Evolutionary conservation across 805 yeast genomes (phyloP).

Genomic region (Kodamaea leandrae): DNA sequence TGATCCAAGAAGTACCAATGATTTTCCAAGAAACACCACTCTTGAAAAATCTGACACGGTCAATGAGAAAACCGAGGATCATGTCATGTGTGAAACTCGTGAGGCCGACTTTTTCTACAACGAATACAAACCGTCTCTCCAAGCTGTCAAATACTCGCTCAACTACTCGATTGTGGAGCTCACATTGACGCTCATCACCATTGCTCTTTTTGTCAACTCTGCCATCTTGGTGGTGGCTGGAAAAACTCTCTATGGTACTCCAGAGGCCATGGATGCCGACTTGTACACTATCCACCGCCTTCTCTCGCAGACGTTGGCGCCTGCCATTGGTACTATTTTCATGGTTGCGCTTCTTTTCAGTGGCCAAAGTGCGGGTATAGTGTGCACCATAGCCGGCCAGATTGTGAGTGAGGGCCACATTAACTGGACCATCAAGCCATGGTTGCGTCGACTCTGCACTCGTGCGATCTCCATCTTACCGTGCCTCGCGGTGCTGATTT

Average conservation of each 20-base stretch:
- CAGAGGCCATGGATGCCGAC: conserved; percentile 72
- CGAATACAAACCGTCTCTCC: conserved; percentile 63
- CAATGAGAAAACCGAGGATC: neutral
- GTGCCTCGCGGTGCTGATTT: conserved; percentile 66
- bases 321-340: conserved; percentile 78
- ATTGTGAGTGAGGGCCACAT: conserved; percentile 89
- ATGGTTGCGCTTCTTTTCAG: conserved; percentile 80
- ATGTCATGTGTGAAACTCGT: conserved; percentile 4
- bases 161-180: conserved; percentile 73
- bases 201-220: conserved; percentile 84
- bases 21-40: neutral
- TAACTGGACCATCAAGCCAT: conserved; percentile 76
- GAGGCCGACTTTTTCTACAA: conserved; percentile 34
- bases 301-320: conserved; percentile 58
- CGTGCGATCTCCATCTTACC: conserved; percentile 79
- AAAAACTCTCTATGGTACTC: conserved; percentile 65
- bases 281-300: conserved; percentile 72
- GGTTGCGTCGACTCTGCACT: conserved; percentile 76
- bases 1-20: neutral
- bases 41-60: neutral
- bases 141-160: conserved; percentile 71
- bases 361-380: conserved; percentile 90
- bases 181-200: conserved; percentile 63
- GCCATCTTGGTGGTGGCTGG: conserved; percentile 83
- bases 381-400: conserved; percentile 92